Percentiles rank a stretch among this genome's conserved stretches.
These are phyloP conservation scores for Lachancea quebecensis DNA, from an alignment of 805 yeast genomes.

Conservation along the genomic window DNA sequence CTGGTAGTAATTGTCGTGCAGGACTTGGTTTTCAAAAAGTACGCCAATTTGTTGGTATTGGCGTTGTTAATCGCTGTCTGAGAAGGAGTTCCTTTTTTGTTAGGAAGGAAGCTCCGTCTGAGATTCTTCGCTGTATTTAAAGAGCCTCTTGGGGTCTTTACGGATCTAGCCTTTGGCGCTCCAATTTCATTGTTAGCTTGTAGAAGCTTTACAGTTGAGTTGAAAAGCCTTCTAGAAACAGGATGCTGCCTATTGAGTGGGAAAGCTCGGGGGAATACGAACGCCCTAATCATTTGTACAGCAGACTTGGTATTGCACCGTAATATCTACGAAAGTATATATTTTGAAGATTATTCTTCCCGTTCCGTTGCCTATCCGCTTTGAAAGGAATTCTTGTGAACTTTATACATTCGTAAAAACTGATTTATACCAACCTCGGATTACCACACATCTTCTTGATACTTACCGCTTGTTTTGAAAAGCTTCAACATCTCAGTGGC, in stretches of 20 bases:
- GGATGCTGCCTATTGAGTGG: not conserved
- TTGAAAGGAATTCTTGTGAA: not conserved
- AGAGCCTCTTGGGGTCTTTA: conserved; percentile 14
- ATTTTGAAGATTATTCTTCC: too few species aligned
- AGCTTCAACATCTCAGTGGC: conserved; percentile 75
- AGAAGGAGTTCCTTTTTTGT: not conserved
- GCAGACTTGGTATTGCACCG: too few species aligned
- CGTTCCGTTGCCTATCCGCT: too few species aligned
- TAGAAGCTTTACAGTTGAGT: not conserved
- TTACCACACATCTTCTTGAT: conserved; percentile 98
- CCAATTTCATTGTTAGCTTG: not conserved
- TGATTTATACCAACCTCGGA: not conserved
- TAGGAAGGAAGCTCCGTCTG: conserved; percentile 17
- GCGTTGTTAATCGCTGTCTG: not conserved
- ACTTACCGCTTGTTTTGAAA: conserved; percentile 75
- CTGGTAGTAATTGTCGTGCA: conserved; percentile 69
- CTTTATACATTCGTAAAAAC: not conserved
- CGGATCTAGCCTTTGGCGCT: conserved; percentile 2
- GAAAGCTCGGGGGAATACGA: not conserved
- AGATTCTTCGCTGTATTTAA: conserved; percentile 14
- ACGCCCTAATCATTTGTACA: too few species aligned
- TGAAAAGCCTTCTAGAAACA: not conserved
- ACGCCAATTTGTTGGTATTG: not conserved
- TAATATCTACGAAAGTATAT: too few species aligned
- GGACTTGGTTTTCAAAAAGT: conserved; percentile 26